Evolutionary conservation across 495 filamentous ascomycete species (phyloP), one percentile per base, ranked within the genome.

Genomic region (Daldinia grandis): DNA sequence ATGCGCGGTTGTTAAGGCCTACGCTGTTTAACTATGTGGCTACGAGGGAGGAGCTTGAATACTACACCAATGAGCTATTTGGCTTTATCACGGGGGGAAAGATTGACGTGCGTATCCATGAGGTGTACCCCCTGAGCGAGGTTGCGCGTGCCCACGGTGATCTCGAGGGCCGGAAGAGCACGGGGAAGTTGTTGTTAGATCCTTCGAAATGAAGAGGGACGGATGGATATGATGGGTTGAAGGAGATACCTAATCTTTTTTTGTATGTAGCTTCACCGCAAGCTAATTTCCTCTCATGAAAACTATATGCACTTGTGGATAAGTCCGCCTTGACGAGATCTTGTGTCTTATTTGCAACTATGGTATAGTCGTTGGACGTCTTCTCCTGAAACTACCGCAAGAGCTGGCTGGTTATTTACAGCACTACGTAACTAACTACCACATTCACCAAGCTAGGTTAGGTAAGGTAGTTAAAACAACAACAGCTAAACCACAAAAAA

Each of bases 81-180:
- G 84, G 82, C 2, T 83, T 93, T 64, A 85, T 98, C 31, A 75
- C 79, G 59, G 84, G 87, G 47, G 89, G 88, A 30, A 86, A 92
- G 71, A 78, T 97, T 37, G 89, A 92, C 69, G 84, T 91, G 21
- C 85, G 85, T 69, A 87, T 98, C 24, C 93, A 98, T 76, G 85
- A 97, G 68, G 80, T 87, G 1, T 99, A 98, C 78, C 87, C 90
- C n/a, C 79, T 98, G 54, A 85, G 87, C 76, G 90, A 97, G 30
- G 88, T 93, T 21, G 87, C 80, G 21, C 83, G 87, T 69, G 94
- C 92, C 28, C 94, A 98, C 72, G 81, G 75, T 76, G 95, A 98
- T 80, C 80, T 98, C 30, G 92, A 96, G 78, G 87, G 91, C 27
- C 81, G 94, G 57, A 91, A 90, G 82, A 93, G 92, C 0, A 95